A percentile compares a stretch with the other conserved stretches of the same genome.
These are phyloP conservation scores for Teunomyces kruisii DNA, from an alignment of 805 yeast species.

Conservation along the genomic window DNA sequence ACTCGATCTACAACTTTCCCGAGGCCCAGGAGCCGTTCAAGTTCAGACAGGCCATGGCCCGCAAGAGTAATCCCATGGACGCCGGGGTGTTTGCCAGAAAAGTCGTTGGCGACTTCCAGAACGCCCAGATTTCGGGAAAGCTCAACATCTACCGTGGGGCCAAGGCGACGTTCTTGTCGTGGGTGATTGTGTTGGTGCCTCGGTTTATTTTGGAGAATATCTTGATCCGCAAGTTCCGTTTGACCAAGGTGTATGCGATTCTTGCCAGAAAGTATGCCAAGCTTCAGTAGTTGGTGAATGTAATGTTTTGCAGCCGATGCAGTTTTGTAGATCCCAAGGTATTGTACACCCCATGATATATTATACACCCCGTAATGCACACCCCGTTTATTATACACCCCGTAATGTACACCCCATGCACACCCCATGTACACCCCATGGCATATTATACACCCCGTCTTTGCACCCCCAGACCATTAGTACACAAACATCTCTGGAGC, in stretches of 20 bases:
- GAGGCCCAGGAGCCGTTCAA: conserved; percentile 51
- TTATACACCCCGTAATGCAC: no score
- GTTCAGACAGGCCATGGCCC: conserved; percentile 59
- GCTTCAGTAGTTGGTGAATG: no score
- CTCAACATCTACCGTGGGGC: conserved; percentile 61
- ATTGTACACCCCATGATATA: no score
- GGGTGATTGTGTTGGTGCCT: conserved; percentile 36
- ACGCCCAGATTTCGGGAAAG: conserved; percentile 29
- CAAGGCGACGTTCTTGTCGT: conserved; percentile 34
- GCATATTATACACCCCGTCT: no score
- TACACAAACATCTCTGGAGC: conserved; percentile 2
- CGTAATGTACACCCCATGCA: no score
- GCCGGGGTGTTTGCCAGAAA: conserved; percentile 57
- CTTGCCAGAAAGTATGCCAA: conserved; percentile 21
- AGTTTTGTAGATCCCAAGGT: no score
- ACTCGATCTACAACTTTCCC: conserved; percentile 51
- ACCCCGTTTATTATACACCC: no score
- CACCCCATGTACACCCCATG: no score
- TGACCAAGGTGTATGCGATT: conserved; percentile 23
- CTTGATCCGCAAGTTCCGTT: conserved; percentile 37
- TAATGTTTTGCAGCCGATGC: no score
- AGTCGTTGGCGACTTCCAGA: conserved; percentile 52
- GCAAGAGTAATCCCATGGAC: conserved; percentile 55
- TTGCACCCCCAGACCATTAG: no score
- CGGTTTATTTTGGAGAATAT: conserved; percentile 44